Percentiles rank a stretch among this genome's conserved stretches.
Evolutionary conservation across 148 eudicot genomes (phyloP).

Genomic region (Camellia granthamiana): DNA sequence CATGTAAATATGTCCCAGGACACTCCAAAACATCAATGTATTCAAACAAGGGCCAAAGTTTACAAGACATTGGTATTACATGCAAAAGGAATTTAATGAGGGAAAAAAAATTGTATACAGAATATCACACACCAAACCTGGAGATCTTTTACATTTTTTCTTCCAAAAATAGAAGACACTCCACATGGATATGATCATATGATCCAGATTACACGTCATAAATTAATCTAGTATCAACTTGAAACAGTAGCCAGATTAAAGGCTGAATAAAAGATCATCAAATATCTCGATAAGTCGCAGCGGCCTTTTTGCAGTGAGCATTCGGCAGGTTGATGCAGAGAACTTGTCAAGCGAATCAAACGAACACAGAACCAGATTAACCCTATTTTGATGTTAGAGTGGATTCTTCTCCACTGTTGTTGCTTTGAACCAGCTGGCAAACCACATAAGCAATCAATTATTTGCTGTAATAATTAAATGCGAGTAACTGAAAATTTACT

Average conservation of each 20-base stretch:
- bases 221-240: background rate
- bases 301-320: background rate
- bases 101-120: background rate
- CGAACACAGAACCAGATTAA: background rate
- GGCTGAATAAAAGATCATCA: background rate
- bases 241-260: background rate
- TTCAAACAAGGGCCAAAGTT: background rate
- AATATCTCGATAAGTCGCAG: background rate
- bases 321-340: background rate
- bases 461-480: background rate
- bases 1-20: background rate
- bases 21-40: background rate
- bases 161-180: background rate
- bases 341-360: background rate
- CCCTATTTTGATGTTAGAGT: conserved; percentile 18
- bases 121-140: background rate
- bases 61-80: background rate
- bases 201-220: background rate
- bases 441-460: conserved; percentile 16
- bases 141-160: background rate
- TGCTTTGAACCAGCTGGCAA: conserved; percentile 66
- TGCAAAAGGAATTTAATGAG: background rate
- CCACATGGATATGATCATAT: background rate
- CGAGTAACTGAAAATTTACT: background rate
- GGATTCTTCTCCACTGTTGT: conserved; percentile 36